Evolutionary conservation across 345 rosid genomes (phyloP).

Genomic region (Lepidium didymum): DNA sequence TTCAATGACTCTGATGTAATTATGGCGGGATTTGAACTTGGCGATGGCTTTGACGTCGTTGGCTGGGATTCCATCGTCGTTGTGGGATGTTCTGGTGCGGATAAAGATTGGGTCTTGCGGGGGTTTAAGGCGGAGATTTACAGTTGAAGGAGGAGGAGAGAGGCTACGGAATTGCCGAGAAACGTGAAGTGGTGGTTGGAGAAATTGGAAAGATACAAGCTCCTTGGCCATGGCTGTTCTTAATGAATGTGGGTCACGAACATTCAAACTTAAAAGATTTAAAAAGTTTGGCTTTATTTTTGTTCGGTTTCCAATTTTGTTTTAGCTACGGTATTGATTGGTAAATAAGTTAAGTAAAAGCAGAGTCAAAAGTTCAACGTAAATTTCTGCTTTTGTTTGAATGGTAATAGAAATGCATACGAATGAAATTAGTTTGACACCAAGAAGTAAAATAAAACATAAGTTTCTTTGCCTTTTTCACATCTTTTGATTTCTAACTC

Average conservation of each 20-base stretch:
- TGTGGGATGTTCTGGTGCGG: constrained; percentile 11
- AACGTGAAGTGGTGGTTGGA: constrained; percentile 9
- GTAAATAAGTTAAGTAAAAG: too few relatives aligned
- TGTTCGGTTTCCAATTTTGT: not conserved
- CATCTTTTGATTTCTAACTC: not conserved
- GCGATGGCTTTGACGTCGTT: constrained; percentile 60
- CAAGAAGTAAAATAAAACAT: not conserved
- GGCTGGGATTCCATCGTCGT: constrained; percentile 55
- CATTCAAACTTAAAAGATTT: not conserved
- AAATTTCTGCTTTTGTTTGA: not conserved
- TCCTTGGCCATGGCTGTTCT: constrained; percentile 10
- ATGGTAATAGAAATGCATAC: not conserved
- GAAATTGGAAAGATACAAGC: constrained; percentile 17
- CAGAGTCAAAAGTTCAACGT: too few relatives aligned
- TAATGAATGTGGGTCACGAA: not conserved
- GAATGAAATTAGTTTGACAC: not conserved
- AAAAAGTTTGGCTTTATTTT: not conserved
- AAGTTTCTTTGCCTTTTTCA: constrained; percentile 9
- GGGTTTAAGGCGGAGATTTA: constrained; percentile 13
- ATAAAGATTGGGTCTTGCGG: constrained; percentile 18
- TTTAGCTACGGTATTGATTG: too few relatives aligned
- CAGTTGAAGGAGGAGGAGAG: constrained; percentile 6
- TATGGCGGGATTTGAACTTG: constrained; percentile 72
- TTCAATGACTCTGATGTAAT: constrained; percentile 75
- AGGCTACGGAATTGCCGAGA: not conserved